Evolutionary conservation across 2,329 filamentous ascomycete species (phyloP).

Genomic region (Colletotrichum phormii): DNA sequence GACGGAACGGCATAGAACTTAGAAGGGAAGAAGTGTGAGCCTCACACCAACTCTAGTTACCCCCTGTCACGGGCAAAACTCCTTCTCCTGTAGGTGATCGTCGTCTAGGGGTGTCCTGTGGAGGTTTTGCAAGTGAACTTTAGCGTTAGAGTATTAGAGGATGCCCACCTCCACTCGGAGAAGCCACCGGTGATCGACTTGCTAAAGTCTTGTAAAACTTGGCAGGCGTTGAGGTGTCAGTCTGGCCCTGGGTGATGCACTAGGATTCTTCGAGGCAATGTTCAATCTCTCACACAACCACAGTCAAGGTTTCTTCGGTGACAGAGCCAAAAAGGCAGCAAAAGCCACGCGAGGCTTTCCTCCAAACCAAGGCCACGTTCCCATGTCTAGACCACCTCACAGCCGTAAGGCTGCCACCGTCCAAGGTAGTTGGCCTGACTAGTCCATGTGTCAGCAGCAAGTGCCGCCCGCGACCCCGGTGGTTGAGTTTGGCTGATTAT

Average conservation of each 20-base stretch:
- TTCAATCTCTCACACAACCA: too few relatives aligned
- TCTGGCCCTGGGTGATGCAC: too few relatives aligned
- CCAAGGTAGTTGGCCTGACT: not conserved
- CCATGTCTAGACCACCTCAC: constrained; percentile 8
- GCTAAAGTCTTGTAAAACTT: not conserved
- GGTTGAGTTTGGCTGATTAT: not conserved
- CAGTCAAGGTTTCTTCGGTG: not conserved
- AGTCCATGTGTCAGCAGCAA: not conserved
- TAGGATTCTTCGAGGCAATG: not conserved
- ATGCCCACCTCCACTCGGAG: not conserved
- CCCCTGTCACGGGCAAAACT: not conserved
- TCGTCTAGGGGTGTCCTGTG: not conserved
- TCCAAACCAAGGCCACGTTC: not conserved
- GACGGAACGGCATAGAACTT: not conserved
- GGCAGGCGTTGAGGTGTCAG: not conserved
- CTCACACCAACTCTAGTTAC: not conserved
- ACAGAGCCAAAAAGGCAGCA: not conserved
- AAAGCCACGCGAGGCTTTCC: not conserved
- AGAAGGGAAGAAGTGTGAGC: not conserved
- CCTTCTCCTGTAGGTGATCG: constrained; percentile 8
- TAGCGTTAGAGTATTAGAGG: not conserved
- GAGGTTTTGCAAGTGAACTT: not conserved
- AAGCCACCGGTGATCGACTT: not conserved
- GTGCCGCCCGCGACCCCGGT: not conserved
- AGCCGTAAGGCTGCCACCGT: constrained; percentile 8